A percentile compares a stretch with the other conserved stretches of the same genome.
Evolutionary conservation across 306 rosid species (phyloP).

Genomic region (Rubus parviflorus): DNA sequence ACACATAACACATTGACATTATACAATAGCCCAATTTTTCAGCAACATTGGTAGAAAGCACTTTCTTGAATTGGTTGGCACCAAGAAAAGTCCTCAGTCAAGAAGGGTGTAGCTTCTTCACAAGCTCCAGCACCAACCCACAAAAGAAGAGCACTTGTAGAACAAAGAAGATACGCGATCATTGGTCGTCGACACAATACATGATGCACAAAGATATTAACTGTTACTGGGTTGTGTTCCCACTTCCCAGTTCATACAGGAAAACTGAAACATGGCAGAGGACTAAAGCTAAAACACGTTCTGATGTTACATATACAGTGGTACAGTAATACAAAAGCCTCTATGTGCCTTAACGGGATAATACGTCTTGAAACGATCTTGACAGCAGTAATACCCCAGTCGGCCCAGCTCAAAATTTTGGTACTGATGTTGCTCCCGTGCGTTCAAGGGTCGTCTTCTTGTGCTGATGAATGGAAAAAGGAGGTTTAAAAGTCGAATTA

Average conservation of each 20-base stretch:
- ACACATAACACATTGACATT: not conserved
- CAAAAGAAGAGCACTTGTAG: not conserved
- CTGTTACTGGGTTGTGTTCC: conserved; percentile 7
- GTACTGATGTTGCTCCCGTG: conserved; percentile 7
- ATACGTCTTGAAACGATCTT: not conserved
- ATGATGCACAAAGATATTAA: not conserved
- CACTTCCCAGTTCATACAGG: conserved; percentile 17
- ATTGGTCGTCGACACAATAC: conserved; percentile 11
- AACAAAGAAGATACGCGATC: not conserved
- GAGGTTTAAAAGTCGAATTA: not conserved
- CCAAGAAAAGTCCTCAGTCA: too few species aligned
- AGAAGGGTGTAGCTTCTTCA: too few species aligned
- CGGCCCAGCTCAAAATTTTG: conserved; percentile 25
- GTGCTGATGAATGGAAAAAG: conserved; percentile 55
- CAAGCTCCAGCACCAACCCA: too few species aligned
- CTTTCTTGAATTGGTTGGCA: not conserved
- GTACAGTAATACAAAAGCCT: conserved; percentile 17
- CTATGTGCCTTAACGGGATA: conserved; percentile 10
- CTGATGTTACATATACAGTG: conserved; percentile 49
- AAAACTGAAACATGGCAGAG: conserved; percentile 35
- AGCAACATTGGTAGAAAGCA: not conserved
- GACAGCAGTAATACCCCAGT: conserved; percentile 11
- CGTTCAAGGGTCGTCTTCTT: conserved; percentile 85
- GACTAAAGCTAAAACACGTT: conserved; percentile 20
- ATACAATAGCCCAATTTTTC: not conserved